Evolutionary conservation across 257 asterid species (phyloP).

Genomic region (Nicotiana otophora): DNA sequence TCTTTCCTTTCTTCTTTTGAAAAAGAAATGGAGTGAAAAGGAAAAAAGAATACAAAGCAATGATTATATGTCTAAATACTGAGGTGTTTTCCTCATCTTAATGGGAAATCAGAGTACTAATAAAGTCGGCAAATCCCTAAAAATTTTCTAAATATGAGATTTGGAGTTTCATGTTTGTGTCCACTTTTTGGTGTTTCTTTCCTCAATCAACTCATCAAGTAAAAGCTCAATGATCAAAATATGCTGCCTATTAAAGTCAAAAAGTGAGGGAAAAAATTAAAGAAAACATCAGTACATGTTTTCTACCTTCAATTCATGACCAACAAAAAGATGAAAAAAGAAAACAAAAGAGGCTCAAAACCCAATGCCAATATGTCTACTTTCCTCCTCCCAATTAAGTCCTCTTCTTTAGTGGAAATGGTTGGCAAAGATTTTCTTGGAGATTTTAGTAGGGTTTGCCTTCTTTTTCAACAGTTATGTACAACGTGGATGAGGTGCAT

Average conservation of each 20-base stretch:
- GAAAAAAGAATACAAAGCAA: neutral
- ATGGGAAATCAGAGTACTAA: constrained; percentile 5
- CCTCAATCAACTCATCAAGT: constrained; percentile 14
- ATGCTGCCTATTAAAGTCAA: constrained; percentile 37
- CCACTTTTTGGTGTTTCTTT: constrained; percentile 4
- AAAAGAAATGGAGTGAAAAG: neutral
- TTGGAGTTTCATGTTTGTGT: neutral
- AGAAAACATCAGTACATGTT: constrained; percentile 36
- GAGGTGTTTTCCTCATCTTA: neutral
- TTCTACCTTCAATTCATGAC: constrained; percentile 13
- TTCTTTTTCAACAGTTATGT: neutral
- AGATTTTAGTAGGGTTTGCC: neutral
- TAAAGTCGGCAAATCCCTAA: constrained; percentile 3
- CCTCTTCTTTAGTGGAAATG: neutral
- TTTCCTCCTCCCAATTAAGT: constrained; percentile 4
- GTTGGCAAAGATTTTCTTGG: neutral
- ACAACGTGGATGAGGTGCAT: neutral
- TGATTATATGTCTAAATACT: constrained; percentile 2
- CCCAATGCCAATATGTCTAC: constrained; percentile 23
- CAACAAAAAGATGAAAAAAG: neutral
- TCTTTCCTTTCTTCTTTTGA: neutral
- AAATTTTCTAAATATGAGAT: neutral
- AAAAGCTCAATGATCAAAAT: constrained; percentile 33
- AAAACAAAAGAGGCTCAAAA: constrained; percentile 15
- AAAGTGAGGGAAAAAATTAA: constrained; percentile 29